Evolutionary conservation across 2,329 filamentous ascomycete species (phyloP), one percentile per base, ranked within the genome.

Genomic region (Colletotrichum somersetense): DNA sequence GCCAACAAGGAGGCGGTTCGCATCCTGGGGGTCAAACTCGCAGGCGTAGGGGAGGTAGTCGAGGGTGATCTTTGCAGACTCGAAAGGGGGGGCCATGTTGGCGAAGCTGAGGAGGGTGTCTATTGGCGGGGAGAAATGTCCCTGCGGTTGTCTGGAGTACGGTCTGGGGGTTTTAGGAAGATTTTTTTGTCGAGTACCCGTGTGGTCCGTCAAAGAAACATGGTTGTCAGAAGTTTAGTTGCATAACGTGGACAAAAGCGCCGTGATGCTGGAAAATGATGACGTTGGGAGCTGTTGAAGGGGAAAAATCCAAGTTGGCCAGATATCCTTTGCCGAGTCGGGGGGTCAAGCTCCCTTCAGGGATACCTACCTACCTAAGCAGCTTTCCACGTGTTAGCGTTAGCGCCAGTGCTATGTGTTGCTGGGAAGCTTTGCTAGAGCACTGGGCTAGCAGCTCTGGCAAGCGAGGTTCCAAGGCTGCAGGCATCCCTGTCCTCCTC

Each of bases 1-100:
- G 72, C 92, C 94, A 48, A 97, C 93, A 11, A 97, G 85, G 33
- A 98, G 86, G 74, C 91, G 91, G 74, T 89, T 89, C 72, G 91
- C 88, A 83, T 97, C 91, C 77, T 92, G 88, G 63, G 92, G 93
- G 79, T 97, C 94, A 81, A 97, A 98, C 79, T 95, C 95, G 80
- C 94, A 93, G 67, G 92, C 91, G 81, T 95, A 97, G 71, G 97
- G 89, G 61, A 95, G 95, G 81, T 96, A 98, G 70, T 91, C 89
- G 75, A 97, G 89, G 67, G 90, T 89, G 76, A 90, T 85, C 80
- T 90, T 92, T 73, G 92, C 88, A 72, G 82, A 81, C 66, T 83
- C 81, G 74, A 89, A 81, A 30, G 79, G 77, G 62, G 80, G 77
- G 65, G 81, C 77, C 83, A 85, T 85, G 71, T 23, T 62, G 46